Evolutionary conservation across 176 grass and related monocot genomes (phyloP).

Genomic region (Aegilops umbellulata): DNA sequence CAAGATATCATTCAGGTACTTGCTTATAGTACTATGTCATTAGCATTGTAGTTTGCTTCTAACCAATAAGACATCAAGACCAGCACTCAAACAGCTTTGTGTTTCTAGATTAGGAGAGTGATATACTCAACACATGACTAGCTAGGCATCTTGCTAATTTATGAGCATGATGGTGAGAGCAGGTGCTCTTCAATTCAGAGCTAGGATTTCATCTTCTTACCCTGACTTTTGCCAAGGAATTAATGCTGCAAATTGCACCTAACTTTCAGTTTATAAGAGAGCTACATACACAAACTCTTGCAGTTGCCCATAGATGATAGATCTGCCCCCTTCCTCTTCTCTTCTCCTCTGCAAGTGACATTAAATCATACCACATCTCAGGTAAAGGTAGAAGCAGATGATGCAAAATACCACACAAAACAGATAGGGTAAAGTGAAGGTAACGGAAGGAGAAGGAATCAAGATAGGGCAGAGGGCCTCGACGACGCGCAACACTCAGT

Average conservation of each 20-base stretch:
- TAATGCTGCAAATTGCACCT: neutral
- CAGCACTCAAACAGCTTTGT: neutral
- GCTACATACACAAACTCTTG: neutral
- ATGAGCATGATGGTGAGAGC: neutral
- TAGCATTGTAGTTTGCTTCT: neutral
- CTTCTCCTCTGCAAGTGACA: neutral
- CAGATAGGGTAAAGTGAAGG: no score
- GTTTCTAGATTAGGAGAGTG: neutral
- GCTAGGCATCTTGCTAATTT: neutral
- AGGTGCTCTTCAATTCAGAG: neutral
- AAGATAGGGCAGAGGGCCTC: no score
- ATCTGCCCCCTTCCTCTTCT: neutral
- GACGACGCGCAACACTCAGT: no score
- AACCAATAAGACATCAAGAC: neutral
- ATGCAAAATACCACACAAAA: neutral
- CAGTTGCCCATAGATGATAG: neutral
- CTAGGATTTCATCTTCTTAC: neutral
- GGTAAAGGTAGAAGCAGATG: neutral
- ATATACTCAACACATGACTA: neutral
- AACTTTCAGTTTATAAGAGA: neutral
- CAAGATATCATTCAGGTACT: neutral
- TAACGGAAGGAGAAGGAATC: no score
- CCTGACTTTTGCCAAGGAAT: neutral
- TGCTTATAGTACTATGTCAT: neutral
- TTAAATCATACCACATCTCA: neutral